phyloP scores from a whole-genome alignment of 192 early-diverging fungal genomes.

The Backusella luteola region DNA sequence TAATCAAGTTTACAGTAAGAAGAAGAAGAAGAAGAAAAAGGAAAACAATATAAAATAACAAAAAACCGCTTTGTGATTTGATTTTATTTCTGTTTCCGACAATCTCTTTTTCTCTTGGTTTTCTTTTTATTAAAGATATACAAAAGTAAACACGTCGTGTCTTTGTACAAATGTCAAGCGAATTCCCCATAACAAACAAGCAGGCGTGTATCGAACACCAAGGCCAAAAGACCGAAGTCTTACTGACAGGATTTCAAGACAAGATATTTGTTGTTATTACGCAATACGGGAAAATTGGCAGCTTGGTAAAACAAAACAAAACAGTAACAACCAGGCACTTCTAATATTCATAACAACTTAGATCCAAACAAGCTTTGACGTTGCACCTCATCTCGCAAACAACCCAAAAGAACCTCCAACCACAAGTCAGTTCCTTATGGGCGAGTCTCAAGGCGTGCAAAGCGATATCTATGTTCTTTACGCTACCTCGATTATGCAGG shows the following conservation, averaged over 20 bases:
- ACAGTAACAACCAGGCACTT: background rate
- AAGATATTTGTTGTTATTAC: slow-evolving; percentile 52
- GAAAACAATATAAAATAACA: background rate
- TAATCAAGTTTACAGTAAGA: background rate
- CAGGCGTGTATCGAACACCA: slow-evolving; percentile 44
- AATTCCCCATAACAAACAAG: slow-evolving; percentile 46
- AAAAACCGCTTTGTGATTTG: background rate
- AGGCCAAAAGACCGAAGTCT: slow-evolving; percentile 47
- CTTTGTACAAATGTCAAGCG: slow-evolving; percentile 1
- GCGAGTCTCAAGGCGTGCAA: slow-evolving; percentile 38
- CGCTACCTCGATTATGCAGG: slow-evolving; percentile 47
- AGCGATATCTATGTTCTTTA: slow-evolving; percentile 50
- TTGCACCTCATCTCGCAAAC: slow-evolving; percentile 30
- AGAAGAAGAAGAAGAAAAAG: background rate
- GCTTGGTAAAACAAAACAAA: slow-evolving; percentile 42
- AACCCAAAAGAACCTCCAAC: slow-evolving; percentile 30
- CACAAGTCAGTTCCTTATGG: slow-evolving; percentile 44
- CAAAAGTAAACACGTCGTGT: background rate
- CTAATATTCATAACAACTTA: background rate
- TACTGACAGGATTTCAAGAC: slow-evolving; percentile 47
- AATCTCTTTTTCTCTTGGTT: background rate
- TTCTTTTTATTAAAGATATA: background rate
- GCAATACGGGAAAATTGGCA: slow-evolving; percentile 55
- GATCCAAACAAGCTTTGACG: slow-evolving; percentile 47
- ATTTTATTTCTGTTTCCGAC: background rate